phyloP scores from a whole-genome alignment of 805 yeast genomes.

The Teunomyces gatunensis region DNA sequence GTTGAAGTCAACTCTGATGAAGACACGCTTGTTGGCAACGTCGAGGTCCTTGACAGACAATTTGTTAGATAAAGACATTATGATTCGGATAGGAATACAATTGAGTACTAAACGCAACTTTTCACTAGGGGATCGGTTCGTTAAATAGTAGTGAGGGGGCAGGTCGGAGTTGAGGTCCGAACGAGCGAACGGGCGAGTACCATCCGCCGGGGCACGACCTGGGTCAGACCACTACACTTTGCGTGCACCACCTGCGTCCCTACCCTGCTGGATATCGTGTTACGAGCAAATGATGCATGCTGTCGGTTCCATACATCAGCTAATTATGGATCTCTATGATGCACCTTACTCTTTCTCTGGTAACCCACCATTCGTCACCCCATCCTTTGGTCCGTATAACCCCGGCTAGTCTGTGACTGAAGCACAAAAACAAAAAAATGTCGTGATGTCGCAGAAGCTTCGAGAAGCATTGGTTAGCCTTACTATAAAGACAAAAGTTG shows the following conservation, averaged over 20 bases:
- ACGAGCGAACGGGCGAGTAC: constrained; percentile 3
- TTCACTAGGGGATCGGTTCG: background rate
- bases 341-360: no score
- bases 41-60: constrained; percentile 89
- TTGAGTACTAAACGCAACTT: constrained; percentile 1
- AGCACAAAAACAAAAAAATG: background rate
- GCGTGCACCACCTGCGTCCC: background rate
- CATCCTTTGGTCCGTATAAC: background rate
- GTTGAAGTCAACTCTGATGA: constrained; percentile 97
- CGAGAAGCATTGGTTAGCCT: background rate
- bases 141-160: constrained; percentile 1
- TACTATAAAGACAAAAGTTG: background rate
- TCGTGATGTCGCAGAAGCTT: constrained; percentile 5
- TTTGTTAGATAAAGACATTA: constrained; percentile 91
- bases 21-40: constrained; percentile 89
- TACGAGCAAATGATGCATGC: background rate
- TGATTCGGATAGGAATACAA: constrained; percentile 3
- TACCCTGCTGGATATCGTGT: background rate
- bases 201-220: constrained; percentile 4
- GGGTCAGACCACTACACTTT: background rate
- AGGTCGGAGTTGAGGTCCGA: constrained; percentile 2
- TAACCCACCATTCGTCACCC: background rate
- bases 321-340: background rate
- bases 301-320: background rate
- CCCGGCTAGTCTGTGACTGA: background rate